These are phyloP conservation scores for Pyrus hybrid DNA, from an alignment of 331 rosid genomes.

Conservation along the genomic window DNA sequence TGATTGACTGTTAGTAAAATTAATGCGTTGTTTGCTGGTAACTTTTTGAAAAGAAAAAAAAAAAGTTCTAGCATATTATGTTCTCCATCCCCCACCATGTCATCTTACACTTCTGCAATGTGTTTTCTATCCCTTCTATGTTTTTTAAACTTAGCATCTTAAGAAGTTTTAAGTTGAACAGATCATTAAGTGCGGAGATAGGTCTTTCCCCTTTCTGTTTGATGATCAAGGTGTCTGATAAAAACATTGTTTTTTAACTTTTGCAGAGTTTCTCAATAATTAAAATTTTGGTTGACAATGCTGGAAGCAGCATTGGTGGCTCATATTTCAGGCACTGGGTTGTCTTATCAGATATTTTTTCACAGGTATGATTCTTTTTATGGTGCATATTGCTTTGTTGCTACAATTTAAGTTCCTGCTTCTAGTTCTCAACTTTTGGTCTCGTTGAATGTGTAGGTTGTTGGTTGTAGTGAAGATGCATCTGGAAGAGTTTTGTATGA, in stretches of 20 bases:
- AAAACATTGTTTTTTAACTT: not conserved
- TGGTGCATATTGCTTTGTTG: not conserved
- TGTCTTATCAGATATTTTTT: constrained; percentile 51
- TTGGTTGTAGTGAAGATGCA: constrained; percentile 48
- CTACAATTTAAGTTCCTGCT: constrained; percentile 11
- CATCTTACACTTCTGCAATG: not conserved
- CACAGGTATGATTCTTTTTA: constrained; percentile 54
- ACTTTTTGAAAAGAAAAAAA: too few relatives aligned
- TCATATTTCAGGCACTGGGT: constrained; percentile 77
- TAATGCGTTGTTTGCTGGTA: not conserved
- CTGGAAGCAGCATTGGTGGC: constrained; percentile 39
- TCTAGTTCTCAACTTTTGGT: constrained; percentile 17
- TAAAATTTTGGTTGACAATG: constrained; percentile 59
- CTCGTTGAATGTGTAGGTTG: constrained; percentile 51
- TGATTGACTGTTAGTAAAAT: not conserved
- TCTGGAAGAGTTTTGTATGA: constrained; percentile 72
- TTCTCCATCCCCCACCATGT: not conserved
- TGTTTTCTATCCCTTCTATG: not conserved
- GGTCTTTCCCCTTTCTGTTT: not conserved
- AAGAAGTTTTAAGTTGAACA: not conserved
- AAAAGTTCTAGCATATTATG: not conserved
- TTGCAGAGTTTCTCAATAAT: constrained; percentile 72
- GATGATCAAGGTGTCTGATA: not conserved
- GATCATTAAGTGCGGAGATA: not conserved
- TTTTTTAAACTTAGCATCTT: not conserved